Conservation (phyloP, 2,329 filamentous ascomycete genomes). For the Elsinoe australis region DNA sequence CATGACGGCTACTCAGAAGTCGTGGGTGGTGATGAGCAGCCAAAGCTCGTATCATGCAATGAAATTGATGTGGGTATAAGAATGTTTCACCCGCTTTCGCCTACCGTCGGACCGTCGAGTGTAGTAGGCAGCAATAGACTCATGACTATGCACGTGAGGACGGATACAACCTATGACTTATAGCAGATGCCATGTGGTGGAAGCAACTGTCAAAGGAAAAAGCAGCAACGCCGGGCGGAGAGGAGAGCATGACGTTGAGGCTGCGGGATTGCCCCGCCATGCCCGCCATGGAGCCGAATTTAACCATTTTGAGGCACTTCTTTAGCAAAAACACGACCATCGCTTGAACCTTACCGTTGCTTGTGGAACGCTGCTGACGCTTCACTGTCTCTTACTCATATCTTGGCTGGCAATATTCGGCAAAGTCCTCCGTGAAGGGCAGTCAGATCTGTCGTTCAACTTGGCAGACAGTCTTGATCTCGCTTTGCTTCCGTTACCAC, state of each 20-base stretch:
- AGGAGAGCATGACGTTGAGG: constrained; percentile 10
- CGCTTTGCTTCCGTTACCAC: no score
- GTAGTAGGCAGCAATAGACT: constrained; percentile 4
- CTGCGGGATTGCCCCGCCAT: neutral
- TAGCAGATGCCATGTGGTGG: neutral
- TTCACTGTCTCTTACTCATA: neutral
- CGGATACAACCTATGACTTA: constrained; percentile 10
- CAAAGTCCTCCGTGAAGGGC: no score
- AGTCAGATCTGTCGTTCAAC: no score
- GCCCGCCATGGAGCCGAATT: neutral
- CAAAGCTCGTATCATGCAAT: no score
- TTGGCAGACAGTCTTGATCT: neutral
- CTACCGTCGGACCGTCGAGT: constrained; percentile 2
- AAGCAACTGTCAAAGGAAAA: neutral
- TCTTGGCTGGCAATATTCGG: no score
- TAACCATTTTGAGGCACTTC: constrained; percentile 3
- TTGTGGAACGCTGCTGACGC: neutral
- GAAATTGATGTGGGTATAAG: neutral
- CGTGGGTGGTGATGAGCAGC: no score
- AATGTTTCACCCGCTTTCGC: neutral
- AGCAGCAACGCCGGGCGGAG: no score
- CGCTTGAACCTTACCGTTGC: neutral
- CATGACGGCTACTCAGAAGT: no score
- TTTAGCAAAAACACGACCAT: neutral
- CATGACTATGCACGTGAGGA: constrained; percentile 7